Base-by-base conservation (phyloP, 192 early-diverging fungal genomes). In the Globomyces pollinis-pini region DNA sequence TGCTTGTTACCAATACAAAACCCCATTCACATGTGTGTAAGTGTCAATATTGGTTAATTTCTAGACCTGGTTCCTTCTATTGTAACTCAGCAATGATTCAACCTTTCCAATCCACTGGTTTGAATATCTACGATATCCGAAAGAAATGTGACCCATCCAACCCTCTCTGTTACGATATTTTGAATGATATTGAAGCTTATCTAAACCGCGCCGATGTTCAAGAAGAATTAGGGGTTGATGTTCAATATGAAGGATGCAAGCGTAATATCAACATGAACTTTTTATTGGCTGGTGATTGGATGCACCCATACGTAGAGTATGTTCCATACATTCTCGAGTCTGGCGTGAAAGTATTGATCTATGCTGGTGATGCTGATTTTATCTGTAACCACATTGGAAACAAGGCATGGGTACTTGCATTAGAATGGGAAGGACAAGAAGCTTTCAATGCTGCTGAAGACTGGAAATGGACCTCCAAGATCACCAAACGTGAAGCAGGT, bases 81-180 rank as follows among this genome's bases (percentile, higher is more conserved):
- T 94, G 92, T 72, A 83, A 90, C 73, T 76, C 74, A 57, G 78
- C 79, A 49, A 78, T 88, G 62, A 78, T 90, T 20, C 55, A 66
- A 20, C 84, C 85, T 2, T 91, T 83, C 68, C 80, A 86, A 60
- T 67, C 74, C 54, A 79, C 88, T 7, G 86, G 86, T 12, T 74
- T 81, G 66, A 96, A 96, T 72, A 87, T 88, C 43, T 98, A 98
- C 75, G 96, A 98, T 71, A 85, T 98, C 30, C 86, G 96, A 49
- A 74, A 78, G 38, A 80, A 86, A 38, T 96, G 95, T 72, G 86
- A 89, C 57, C 72, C 79, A 35, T 75, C 68, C 57, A 86, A 84
- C 65, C 75, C 80, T 44, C 82, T 96, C 13, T 98, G 93, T 81
- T 98, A 70, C 34, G 30, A 57, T n/a, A 70, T 70, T 43, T n/a